These are phyloP conservation scores for Hypocrella siamensis DNA, from an alignment of 2,329 filamentous ascomycete species.

Conservation along the genomic window DNA sequence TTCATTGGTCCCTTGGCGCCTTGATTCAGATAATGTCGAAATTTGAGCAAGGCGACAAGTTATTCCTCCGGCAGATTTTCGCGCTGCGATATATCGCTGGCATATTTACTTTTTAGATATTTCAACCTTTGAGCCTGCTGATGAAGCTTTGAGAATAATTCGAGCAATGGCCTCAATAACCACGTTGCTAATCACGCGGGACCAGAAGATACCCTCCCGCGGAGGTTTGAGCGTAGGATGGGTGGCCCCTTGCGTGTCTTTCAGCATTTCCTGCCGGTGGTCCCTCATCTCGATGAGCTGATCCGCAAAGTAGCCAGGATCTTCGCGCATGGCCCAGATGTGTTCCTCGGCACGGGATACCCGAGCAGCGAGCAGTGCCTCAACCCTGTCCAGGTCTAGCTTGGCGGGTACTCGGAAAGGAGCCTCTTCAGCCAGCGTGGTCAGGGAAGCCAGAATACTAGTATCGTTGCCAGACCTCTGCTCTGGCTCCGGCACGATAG, in stretches of 20 bases:
- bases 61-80: constrained; percentile 17
- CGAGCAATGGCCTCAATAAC: constrained; percentile 19
- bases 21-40: constrained; percentile 20
- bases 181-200: constrained; percentile 18
- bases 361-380: constrained; percentile 25
- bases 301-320: constrained; percentile 39
- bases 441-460: constrained; percentile 20
- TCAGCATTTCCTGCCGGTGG: constrained; percentile 27
- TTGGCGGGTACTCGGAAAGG: constrained; percentile 33
- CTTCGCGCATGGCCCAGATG: constrained; percentile 38
- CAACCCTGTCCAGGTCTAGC: constrained; percentile 28
- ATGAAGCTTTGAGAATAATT: constrained; percentile 22
- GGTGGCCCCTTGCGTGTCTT: constrained; percentile 17
- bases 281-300: constrained; percentile 24
- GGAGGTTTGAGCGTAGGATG: constrained; percentile 10
- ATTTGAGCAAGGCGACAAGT: constrained; percentile 20
- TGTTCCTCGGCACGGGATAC: constrained; percentile 32
- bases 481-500: constrained; percentile 21
- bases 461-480: constrained; percentile 13
- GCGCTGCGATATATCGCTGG: constrained; percentile 12
- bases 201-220: constrained; percentile 18
- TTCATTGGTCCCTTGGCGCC: constrained; percentile 14
- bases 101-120: constrained; percentile 17
- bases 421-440: constrained; percentile 27
- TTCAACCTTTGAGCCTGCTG: constrained; percentile 12